Evolutionary conservation across 768 basidiomycete genomes (phyloP), one percentile per base, ranked within the genome.

Genomic region (Rhodotorula sphaerocarpa): DNA sequence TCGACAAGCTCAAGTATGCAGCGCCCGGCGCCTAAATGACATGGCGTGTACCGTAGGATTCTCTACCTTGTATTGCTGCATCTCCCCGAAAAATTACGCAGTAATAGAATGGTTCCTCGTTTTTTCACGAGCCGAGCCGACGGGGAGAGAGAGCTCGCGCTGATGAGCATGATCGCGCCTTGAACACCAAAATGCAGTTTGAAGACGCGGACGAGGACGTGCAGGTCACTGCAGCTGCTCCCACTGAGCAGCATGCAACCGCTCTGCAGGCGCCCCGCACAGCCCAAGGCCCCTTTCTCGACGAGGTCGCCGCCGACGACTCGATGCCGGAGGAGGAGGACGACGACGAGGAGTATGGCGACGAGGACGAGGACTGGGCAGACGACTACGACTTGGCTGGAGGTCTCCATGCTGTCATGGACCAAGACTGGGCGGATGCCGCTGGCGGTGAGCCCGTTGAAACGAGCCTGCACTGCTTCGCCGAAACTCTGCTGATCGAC

Each of bases 361-460:
- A 67, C 7, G 72, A 71, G 3, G 74, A 78, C 2, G 78, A 80
- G 34, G 34, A 30, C 5, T 46, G 41, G 20, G 11, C 60, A 14
- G 54, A 50, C 86, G 90, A 9, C 15, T 76, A 78, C 30, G 72
- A 75, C 9, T 20, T 67, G 12, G 51, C 53, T 86, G 90, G 74
- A 80, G 87, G 58, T 82, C 86, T 55, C 88, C 90, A 76, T 77
- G 86, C 81, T 86, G 90, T 85, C 21, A 65, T 73, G 41, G 69
- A 61, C 43, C 67, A 65, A 41, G 63, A 67, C 41, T 65, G 63
- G 65, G 59, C 56, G 3, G 56, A 61, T 39, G 54, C 57, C 0
- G 46, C 46, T 14, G 63, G 60, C 5, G 62, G 59, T 61, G 34
- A 20, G 62, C 18, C 28, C 7, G 11, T 14, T 25, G 28, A 39